Evolutionary conservation across 78 protist species (phyloP).

Genomic region (Planoprotostelium fungivorum): DNA sequence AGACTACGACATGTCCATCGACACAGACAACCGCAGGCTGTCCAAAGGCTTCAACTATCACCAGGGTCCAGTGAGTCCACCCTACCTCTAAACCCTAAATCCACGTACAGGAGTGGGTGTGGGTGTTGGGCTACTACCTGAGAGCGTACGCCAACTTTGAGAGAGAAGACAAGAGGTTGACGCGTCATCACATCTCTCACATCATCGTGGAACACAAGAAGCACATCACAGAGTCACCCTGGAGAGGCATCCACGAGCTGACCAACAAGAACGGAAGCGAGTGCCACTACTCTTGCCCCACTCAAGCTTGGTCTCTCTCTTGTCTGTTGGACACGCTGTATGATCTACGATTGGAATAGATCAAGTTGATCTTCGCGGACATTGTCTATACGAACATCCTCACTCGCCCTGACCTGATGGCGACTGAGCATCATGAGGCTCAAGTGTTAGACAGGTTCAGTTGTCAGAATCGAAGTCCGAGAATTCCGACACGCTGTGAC

Average conservation of each 20-base stretch:
- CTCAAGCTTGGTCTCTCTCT: conserved; percentile 67
- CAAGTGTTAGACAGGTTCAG: no score
- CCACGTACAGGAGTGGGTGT: conserved; percentile 79
- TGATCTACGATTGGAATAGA: not conserved
- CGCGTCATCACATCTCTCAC: not conserved
- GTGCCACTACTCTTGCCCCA: conserved; percentile 57
- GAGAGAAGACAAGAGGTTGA: not conserved
- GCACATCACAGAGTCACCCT: conserved; percentile 19
- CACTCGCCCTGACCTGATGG: no score
- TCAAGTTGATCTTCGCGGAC: no score
- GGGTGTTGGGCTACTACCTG: conserved; percentile 63
- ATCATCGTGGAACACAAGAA: conserved; percentile 10
- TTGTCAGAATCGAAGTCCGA: no score
- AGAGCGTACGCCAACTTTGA: not conserved
- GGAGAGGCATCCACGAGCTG: conserved; percentile 82
- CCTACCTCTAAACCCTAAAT: conserved; percentile 5
- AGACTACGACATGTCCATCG: conserved; percentile 73
- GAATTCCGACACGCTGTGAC: no score
- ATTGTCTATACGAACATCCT: no score
- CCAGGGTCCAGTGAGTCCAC: conserved; percentile 79
- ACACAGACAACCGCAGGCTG: conserved; percentile 53
- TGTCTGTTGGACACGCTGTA: conserved; percentile 17
- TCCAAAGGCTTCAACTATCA: conserved; percentile 89
- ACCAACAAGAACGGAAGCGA: conserved; percentile 69
- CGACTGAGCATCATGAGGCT: no score